Percentiles rank a stretch among this genome's conserved stretches.
Conservation (phyloP, 768 basidiomycete genomes). For the Lactifluus subvellereus region DNA sequence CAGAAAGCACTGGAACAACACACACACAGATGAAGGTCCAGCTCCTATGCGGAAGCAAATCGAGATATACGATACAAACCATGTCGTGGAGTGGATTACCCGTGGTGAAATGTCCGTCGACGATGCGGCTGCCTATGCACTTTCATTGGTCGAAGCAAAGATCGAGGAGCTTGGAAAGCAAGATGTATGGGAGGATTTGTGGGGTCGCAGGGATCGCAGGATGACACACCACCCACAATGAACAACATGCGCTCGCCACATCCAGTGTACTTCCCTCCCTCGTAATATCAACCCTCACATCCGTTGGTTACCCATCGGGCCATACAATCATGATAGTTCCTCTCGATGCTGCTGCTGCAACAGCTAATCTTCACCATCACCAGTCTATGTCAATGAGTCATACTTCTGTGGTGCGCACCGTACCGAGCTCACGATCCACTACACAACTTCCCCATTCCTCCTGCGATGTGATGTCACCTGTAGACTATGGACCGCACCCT, state of each 20-base stretch:
- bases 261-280: slow-evolving; percentile 6
- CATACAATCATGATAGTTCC: slow-evolving; percentile 2
- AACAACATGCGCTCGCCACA: slow-evolving; percentile 19
- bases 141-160: not conserved
- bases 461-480: too few species aligned
- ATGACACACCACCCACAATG: not conserved
- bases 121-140: not conserved
- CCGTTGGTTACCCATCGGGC: not conserved
- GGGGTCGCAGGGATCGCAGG: too few species aligned
- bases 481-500: too few species aligned
- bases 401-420: slow-evolving; percentile 30
- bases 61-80: too few species aligned
- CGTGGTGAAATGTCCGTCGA: not conserved
- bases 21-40: too few species aligned
- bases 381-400: slow-evolving; percentile 29
- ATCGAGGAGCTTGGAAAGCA: not conserved
- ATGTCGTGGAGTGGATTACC: not conserved
- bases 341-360: slow-evolving; percentile 25
- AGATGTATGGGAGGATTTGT: not conserved
- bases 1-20: too few species aligned
- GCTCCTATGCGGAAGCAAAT: too few species aligned
- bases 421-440: slow-evolving; percentile 27
- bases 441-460: slow-evolving; percentile 33
- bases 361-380: slow-evolving; percentile 20
- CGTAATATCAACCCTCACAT: slow-evolving; percentile 1